phyloP scores from a whole-genome alignment of 768 basidiomycete species.

The Boletus vinaceobasis region DNA sequence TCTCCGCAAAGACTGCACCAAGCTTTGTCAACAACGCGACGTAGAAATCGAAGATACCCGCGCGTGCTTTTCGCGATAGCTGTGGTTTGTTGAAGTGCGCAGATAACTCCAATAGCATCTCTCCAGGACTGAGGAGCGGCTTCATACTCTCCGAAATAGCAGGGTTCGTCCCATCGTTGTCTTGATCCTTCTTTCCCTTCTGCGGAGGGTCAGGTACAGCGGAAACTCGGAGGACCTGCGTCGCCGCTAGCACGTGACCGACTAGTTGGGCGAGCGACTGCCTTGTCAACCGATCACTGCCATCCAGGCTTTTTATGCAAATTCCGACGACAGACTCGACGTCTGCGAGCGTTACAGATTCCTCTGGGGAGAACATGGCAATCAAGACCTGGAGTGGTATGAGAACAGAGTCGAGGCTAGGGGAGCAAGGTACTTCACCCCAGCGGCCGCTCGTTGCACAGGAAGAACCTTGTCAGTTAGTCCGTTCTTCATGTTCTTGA shows the following conservation, averaged over 20 bases:
- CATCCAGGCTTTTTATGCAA: slow-evolving; percentile 74
- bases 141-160: slow-evolving; percentile 55
- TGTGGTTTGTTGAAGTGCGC: slow-evolving; percentile 74
- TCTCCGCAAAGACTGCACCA: slow-evolving; percentile 75
- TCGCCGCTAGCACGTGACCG: slow-evolving; percentile 79
- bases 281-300: slow-evolving; percentile 80
- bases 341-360: slow-evolving; percentile 59
- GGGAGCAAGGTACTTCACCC: slow-evolving; percentile 43
- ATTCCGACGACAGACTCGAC: slow-evolving; percentile 70
- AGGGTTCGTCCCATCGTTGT: slow-evolving; percentile 51
- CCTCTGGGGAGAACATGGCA: slow-evolving; percentile 56
- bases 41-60: slow-evolving; percentile 90
- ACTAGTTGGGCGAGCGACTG: slow-evolving; percentile 74
- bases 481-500: slow-evolving; percentile 75
- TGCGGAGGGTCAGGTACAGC: slow-evolving; percentile 45
- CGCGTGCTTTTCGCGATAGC: slow-evolving; percentile 64
- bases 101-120: slow-evolving; percentile 84
- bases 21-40: slow-evolving; percentile 70
- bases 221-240: slow-evolving; percentile 64
- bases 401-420: slow-evolving; percentile 7
- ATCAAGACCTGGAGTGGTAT: slow-evolving; percentile 41
- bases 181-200: slow-evolving; percentile 61
- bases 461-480: slow-evolving; percentile 81
- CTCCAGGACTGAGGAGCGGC: slow-evolving; percentile 64
- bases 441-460: slow-evolving; percentile 79